Base-by-base conservation (phyloP, 306 rosid genomes). In the Casuarina glauca region DNA sequence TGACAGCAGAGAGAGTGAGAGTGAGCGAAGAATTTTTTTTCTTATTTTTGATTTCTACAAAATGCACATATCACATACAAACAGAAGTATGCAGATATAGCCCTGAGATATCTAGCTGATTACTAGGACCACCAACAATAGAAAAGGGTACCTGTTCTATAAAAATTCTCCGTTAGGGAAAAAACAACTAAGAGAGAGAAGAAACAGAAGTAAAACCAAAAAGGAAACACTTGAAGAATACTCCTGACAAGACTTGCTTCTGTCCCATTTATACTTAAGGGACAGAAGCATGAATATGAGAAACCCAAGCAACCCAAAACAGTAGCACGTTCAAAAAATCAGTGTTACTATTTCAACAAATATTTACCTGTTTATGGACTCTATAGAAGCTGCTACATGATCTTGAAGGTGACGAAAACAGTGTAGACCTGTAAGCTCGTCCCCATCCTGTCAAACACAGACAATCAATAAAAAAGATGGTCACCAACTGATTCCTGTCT, bases 341-440 rank as follows among this genome's bases (percentile, higher is more conserved):
- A 74, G 43, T 76, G 79, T 68, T 48, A 78, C 57, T 54, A 75
- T 3, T 17, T 66, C 17, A 41, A 38, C 15, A 73, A 68, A 72
- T 15, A 52, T 20, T 26, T 88, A 96, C 99, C 98, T 91, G 93
- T 93, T 96, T 86, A 91, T 84, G 82, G 99, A 91, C 82, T 96
- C 99, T 72, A 93, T 90, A 66, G 97, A 90, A 73, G 88, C 88
- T 69, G 93, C 91, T 20, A 93, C 96, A 45, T 88, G 96, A 85
- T 96, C 98, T 79, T 97, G 86, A 53, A 96, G 97, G 86, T 96
- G 96, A 58, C 95, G 98, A 85, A 93, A 96, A 84, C 99, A 96
- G 78, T 96, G 99, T 62, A 96, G 85, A 87, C 99, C 99, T 77
- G 96, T 80, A 79, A 96, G 99, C 75, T 96, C 99, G 79, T 93